These are phyloP conservation scores for Rhodotorula diobovata DNA, from an alignment of 768 basidiomycete genomes.

Conservation along the genomic window DNA sequence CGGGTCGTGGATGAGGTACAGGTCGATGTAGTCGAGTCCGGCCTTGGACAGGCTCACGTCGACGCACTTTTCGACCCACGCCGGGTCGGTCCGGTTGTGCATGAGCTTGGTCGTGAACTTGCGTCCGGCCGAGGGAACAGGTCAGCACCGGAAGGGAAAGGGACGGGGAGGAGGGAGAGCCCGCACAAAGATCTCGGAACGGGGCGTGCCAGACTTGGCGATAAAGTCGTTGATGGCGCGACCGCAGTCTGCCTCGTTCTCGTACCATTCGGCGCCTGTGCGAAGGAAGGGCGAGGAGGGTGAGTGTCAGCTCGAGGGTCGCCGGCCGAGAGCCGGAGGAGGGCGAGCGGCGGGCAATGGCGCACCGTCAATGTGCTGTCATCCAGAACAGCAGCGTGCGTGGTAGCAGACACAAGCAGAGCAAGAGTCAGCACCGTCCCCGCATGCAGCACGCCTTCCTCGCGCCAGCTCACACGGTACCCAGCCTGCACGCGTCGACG, in stretches of 20 bases:
- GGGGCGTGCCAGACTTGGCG: slow-evolving; percentile 52
- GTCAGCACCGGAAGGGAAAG: neutral
- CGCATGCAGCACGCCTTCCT: neutral
- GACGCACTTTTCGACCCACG: slow-evolving; percentile 53
- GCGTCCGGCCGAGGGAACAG: too few relatives aligned
- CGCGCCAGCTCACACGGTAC: slow-evolving; percentile 52
- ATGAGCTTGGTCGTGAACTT: slow-evolving; percentile 16
- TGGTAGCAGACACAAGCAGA: neutral
- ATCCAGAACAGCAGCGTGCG: neutral
- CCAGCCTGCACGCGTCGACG: slow-evolving; percentile 52
- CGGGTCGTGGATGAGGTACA: slow-evolving; percentile 68
- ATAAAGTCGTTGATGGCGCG: slow-evolving; percentile 59
- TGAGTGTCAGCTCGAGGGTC: slow-evolving; percentile 48
- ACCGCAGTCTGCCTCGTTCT: slow-evolving; percentile 66
- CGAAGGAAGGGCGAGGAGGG: too few relatives aligned
- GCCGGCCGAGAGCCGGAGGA: slow-evolving; percentile 53
- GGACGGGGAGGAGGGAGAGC: slow-evolving; percentile 53
- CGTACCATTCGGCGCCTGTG: slow-evolving; percentile 50
- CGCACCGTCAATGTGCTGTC: slow-evolving; percentile 19
- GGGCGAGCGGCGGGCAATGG: neutral
- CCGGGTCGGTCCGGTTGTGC: slow-evolving; percentile 54
- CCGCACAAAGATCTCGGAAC: slow-evolving; percentile 52
- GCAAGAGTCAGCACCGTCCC: slow-evolving; percentile 3
- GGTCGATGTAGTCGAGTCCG: slow-evolving; percentile 60
- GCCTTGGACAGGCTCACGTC: slow-evolving; percentile 56